phyloP scores from a whole-genome alignment of 441 rosid genomes.

The Hypseocharis bilobata region DNA sequence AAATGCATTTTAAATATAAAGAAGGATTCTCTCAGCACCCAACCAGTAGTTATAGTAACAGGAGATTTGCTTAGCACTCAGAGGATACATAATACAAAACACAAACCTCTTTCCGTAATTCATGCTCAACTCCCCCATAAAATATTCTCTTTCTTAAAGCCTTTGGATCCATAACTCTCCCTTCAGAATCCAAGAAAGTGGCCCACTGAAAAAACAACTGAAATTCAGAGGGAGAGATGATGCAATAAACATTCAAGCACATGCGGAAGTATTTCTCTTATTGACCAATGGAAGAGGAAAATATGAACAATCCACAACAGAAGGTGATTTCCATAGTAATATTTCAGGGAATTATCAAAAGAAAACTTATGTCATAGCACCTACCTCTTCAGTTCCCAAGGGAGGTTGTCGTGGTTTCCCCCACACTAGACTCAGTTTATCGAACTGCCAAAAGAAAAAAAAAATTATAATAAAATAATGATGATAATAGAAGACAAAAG shows the following conservation, averaged over 20 bases:
- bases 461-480: constrained; percentile 8
- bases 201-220: constrained; percentile 49
- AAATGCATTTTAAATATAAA: constrained; percentile 21
- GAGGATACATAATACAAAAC: constrained; percentile 12
- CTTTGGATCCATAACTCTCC: constrained; percentile 61
- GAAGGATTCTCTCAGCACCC: neutral
- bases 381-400: constrained; percentile 66
- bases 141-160: constrained; percentile 73
- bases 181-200: constrained; percentile 77
- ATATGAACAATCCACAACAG: neutral
- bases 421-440: constrained; percentile 70
- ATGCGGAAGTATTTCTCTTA: neutral
- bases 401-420: constrained; percentile 86
- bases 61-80: neutral
- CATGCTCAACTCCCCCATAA: constrained; percentile 85
- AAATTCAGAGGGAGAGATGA: constrained; percentile 8
- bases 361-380: constrained; percentile 9
- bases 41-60: neutral
- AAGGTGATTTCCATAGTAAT: neutral
- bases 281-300: neutral
- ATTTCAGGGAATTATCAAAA: constrained; percentile 9
- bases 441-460: constrained; percentile 52
- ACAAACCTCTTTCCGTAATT: constrained; percentile 69
- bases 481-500: neutral
- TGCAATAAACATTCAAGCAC: constrained; percentile 1